Conservation (phyloP, 2,329 filamentous ascomycete genomes). For the Pestalotiopsis sp. region DNA sequence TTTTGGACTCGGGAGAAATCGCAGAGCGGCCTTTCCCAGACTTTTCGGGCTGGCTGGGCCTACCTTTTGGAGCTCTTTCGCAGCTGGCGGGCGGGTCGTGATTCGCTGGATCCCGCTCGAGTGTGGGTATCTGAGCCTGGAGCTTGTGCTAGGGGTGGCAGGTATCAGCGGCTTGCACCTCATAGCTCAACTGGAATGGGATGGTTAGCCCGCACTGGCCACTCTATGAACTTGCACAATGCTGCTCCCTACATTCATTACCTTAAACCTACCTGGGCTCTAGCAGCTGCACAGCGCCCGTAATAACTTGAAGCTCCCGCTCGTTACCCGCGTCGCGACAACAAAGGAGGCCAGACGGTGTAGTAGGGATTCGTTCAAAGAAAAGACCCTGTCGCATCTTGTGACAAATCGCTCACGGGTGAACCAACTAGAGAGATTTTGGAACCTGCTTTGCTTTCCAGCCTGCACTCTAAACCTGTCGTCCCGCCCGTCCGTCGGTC, state of each 20-base stretch:
- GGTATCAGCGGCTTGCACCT: background rate
- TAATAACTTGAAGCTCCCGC: background rate
- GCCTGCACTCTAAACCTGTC: background rate
- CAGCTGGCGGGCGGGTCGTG: background rate
- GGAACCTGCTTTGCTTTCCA: background rate
- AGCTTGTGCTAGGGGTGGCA: background rate
- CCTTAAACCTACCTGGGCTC: no score
- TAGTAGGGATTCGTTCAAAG: background rate
- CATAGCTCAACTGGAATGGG: background rate
- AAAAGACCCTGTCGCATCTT: background rate
- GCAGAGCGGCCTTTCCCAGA: constrained; percentile 22
- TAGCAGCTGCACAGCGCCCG: background rate
- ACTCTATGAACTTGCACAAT: background rate
- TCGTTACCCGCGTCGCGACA: background rate
- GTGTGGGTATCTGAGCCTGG: background rate
- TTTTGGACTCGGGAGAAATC: constrained; percentile 37
- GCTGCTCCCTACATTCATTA: background rate
- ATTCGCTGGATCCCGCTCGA: background rate
- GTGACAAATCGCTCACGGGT: background rate
- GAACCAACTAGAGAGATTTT: background rate
- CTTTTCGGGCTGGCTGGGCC: constrained; percentile 17
- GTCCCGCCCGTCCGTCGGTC: background rate
- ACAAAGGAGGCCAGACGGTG: background rate
- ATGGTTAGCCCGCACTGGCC: background rate
- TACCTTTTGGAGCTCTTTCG: background rate